Evolutionary conservation across 83 land plant genomes (phyloP).

Genomic region (Thuja plicata): DNA sequence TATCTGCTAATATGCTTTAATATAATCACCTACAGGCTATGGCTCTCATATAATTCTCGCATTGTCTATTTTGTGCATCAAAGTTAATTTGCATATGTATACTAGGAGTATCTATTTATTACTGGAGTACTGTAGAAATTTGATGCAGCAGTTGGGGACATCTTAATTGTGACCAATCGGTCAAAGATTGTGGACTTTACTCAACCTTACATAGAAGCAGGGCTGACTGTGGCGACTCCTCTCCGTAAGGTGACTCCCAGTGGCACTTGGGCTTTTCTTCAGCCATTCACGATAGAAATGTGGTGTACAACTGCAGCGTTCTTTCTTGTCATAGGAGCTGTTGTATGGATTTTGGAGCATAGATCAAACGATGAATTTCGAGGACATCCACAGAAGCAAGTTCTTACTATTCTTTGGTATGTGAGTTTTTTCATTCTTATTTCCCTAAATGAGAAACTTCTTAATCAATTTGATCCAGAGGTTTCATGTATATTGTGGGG

Average conservation of each 20-base stretch:
- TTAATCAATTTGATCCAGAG: neutral
- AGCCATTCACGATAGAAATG: constrained; percentile 74
- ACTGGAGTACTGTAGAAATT: constrained; percentile 58
- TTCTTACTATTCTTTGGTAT: constrained; percentile 81
- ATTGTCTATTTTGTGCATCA: neutral
- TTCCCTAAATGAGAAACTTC: neutral
- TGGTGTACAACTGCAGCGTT: constrained; percentile 70
- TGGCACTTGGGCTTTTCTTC: constrained; percentile 75
- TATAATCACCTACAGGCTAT: neutral
- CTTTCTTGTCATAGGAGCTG: constrained; percentile 66
- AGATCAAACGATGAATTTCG: constrained; percentile 71
- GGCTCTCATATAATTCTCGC: neutral
- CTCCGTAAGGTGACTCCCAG: constrained; percentile 26
- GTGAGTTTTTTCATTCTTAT: constrained; percentile 11
- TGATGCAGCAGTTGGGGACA: constrained; percentile 90
- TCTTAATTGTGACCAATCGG: constrained; percentile 61
- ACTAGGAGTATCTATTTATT: constrained; percentile 6
- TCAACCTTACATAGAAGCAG: constrained; percentile 78
- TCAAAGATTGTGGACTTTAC: constrained; percentile 81
- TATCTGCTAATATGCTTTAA: neutral
- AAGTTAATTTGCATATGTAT: neutral
- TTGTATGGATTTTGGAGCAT: constrained; percentile 84
- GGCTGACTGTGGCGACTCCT: constrained; percentile 71
- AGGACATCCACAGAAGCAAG: constrained; percentile 72
- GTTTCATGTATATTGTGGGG: neutral